Percentiles rank a stretch among this genome's conserved stretches.
Evolutionary conservation across 2,329 filamentous ascomycete genomes (phyloP).

Genomic region (Emmonsiellopsis sp.): DNA sequence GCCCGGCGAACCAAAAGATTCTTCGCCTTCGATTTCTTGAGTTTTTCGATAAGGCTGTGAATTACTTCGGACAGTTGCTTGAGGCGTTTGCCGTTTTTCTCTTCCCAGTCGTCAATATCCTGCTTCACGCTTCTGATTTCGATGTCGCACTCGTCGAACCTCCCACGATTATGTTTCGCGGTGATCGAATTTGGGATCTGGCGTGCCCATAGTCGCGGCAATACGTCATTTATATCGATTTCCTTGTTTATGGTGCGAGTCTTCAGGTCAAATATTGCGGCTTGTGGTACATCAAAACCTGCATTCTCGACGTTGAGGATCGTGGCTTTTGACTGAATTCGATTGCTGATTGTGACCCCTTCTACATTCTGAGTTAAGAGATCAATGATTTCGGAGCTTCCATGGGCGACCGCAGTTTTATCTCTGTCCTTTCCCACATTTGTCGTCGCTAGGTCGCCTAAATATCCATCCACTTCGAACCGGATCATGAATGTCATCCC

Average conservation of each 20-base stretch:
- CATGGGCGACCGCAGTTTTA: not conserved
- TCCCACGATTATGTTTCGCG: slow-evolving; percentile 37
- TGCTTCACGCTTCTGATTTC: slow-evolving; percentile 27
- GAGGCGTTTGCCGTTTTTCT: slow-evolving; percentile 21
- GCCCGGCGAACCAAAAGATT: slow-evolving; percentile 1
- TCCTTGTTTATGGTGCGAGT: slow-evolving; percentile 33
- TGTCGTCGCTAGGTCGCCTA: slow-evolving; percentile 23
- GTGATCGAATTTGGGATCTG: slow-evolving; percentile 45
- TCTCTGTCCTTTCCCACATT: not conserved
- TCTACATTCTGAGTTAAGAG: not conserved
- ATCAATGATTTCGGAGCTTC: not conserved
- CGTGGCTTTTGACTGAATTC: not conserved
- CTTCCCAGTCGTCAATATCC: slow-evolving; percentile 34
- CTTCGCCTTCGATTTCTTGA: not conserved
- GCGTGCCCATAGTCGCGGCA: slow-evolving; percentile 40
- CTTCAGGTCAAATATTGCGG: slow-evolving; percentile 44
- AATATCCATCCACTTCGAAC: slow-evolving; percentile 52
- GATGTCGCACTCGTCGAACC: slow-evolving; percentile 33
- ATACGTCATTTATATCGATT: slow-evolving; percentile 30
- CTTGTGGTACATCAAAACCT: slow-evolving; percentile 26
- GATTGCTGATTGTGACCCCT: not conserved
- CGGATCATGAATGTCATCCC: slow-evolving; percentile 44
- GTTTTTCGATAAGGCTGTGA: slow-evolving; percentile 1
- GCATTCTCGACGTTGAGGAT: slow-evolving; percentile 2
- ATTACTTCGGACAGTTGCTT: slow-evolving; percentile 1